phyloP scores from a whole-genome alignment of 495 filamentous ascomycete genomes.

The Hypoxylon cercidicola region DNA sequence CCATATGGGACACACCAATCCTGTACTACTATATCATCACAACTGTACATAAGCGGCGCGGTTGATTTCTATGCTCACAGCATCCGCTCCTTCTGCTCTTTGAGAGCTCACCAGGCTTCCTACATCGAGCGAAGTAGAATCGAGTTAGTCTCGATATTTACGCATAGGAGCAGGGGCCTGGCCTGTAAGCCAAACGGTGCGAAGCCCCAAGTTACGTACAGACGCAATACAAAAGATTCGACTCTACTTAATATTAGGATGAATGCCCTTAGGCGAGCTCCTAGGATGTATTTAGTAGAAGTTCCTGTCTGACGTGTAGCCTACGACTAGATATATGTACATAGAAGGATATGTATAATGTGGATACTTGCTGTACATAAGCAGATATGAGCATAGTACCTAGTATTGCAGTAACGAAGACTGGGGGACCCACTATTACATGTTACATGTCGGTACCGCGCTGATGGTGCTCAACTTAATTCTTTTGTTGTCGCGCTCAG shows the following conservation, averaged over 20 bases:
- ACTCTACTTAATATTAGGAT: too few relatives aligned
- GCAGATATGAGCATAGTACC: too few relatives aligned
- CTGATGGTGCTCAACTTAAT: background rate
- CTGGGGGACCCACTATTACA: too few relatives aligned
- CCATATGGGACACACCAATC: constrained; percentile 1
- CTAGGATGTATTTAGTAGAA: too few relatives aligned
- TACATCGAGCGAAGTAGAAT: constrained; percentile 3
- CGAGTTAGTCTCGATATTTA: background rate
- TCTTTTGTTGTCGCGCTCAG: constrained; percentile 2
- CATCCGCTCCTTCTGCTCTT: constrained; percentile 1
- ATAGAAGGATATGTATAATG: too few relatives aligned
- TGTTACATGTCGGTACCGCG: too few relatives aligned
- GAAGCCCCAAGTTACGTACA: background rate
- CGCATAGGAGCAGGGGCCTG: background rate
- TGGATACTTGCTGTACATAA: too few relatives aligned
- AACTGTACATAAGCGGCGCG: constrained; percentile 19
- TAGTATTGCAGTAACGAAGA: too few relatives aligned
- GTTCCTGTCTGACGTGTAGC: too few relatives aligned
- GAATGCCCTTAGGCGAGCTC: too few relatives aligned
- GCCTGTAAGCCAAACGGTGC: background rate
- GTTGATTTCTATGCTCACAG: constrained; percentile 8
- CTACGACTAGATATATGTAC: too few relatives aligned
- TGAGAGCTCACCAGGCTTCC: background rate
- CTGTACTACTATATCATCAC: constrained; percentile 26
- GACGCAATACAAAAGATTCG: background rate